phyloP scores from a whole-genome alignment of 495 filamentous ascomycete genomes.

The Staphylotrichum tortipilum region DNA sequence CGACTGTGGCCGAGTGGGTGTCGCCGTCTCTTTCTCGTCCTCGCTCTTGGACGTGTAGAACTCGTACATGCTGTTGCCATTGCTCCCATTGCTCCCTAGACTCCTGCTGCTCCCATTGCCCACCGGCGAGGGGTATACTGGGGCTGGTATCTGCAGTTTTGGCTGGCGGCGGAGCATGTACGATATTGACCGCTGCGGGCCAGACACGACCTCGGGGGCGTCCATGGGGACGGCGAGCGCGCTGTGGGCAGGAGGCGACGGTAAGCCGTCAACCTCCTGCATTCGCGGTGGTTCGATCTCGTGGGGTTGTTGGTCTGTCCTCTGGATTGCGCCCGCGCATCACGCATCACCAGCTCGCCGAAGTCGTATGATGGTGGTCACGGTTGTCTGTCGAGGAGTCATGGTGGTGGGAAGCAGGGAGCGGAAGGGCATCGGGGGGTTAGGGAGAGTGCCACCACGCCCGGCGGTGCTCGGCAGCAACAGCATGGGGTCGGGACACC shows the following conservation, averaged over 20 bases:
- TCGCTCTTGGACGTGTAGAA: not conserved
- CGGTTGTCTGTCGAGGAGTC: not conserved
- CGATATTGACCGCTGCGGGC: constrained; percentile 2
- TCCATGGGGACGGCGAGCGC: not conserved
- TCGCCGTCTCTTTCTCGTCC: constrained; percentile 1
- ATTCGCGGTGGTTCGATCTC: not conserved
- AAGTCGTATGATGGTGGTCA: not conserved
- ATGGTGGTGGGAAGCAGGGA: not conserved
- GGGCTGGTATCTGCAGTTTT: not conserved
- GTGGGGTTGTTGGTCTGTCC: not conserved
- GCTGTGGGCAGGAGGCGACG: not conserved
- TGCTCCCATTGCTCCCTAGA: too few relatives aligned
- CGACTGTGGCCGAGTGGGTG: not conserved
- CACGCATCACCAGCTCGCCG: not conserved
- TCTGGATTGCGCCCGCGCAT: not conserved
- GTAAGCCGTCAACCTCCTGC: not conserved
- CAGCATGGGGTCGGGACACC: too few relatives aligned
- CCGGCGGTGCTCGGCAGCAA: too few relatives aligned
- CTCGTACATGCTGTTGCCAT: constrained; percentile 4
- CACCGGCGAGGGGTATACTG: not conserved
- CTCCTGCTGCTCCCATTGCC: not conserved
- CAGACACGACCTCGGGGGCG: constrained; percentile 7
- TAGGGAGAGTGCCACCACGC: too few relatives aligned
- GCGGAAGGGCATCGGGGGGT: not conserved
- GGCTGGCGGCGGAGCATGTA: constrained; percentile 5